phyloP scores from a whole-genome alignment of 257 asterid genomes.

The Salvia miltiorrhiza region DNA sequence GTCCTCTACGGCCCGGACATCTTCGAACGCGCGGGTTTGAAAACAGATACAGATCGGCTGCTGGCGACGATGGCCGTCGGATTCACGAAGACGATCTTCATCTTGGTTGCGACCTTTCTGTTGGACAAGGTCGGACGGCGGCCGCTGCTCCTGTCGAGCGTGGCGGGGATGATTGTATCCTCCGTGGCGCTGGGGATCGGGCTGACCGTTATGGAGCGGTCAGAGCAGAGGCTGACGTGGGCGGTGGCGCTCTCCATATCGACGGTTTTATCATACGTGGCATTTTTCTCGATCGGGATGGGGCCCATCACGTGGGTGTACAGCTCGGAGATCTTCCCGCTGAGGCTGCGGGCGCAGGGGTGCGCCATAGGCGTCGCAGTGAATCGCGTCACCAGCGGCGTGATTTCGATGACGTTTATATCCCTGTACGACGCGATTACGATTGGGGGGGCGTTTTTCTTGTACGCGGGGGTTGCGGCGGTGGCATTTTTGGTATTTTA shows the following conservation, averaged over 20 bases:
- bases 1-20: conserved; percentile 69
- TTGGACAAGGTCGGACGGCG: conserved; percentile 74
- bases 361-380: conserved; percentile 57
- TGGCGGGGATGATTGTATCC: conserved; percentile 58
- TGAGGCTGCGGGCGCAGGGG: conserved; percentile 64
- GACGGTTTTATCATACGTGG: conserved; percentile 46
- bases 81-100: conserved; percentile 60
- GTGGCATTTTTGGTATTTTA: conserved; percentile 49
- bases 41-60: conserved; percentile 29
- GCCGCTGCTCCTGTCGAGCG: conserved; percentile 56
- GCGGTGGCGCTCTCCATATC: conserved; percentile 35
- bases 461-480: conserved; percentile 40
- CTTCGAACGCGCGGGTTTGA: conserved; percentile 53
- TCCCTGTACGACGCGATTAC: conserved; percentile 36
- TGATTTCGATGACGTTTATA: conserved; percentile 57
- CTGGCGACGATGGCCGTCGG: conserved; percentile 83
- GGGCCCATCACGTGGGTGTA: conserved; percentile 85
- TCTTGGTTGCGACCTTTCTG: conserved; percentile 67
- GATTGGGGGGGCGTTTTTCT: conserved; percentile 58
- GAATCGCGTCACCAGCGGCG: conserved; percentile 64
- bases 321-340: conserved; percentile 66
- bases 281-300: conserved; percentile 67
- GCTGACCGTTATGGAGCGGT: conserved; percentile 32
- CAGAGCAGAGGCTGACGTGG: conserved; percentile 38
- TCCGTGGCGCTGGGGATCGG: conserved; percentile 36